These are phyloP conservation scores for Vigna angularis DNA, from an alignment of 306 rosid species.

Conservation along the genomic window DNA sequence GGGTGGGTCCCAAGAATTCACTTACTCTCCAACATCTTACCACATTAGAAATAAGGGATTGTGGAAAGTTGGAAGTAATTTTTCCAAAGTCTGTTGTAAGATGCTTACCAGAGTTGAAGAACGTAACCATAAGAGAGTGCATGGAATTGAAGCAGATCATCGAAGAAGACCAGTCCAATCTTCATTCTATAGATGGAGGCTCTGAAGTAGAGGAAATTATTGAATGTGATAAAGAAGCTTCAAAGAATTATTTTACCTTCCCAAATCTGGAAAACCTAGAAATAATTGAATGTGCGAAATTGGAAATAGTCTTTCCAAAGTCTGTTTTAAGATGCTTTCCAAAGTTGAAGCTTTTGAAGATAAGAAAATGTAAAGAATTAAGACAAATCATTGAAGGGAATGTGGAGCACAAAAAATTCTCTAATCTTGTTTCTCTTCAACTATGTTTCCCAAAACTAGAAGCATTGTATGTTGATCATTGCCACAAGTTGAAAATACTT, in stretches of 20 bases:
- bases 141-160: constrained; percentile 14
- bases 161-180: no score
- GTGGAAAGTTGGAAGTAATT: background rate
- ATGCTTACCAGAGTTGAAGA: background rate
- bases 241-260: background rate
- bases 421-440: no score
- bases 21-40: background rate
- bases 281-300: background rate
- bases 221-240: background rate
- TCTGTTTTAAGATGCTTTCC: background rate
- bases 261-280: background rate
- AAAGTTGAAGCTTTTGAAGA: no score
- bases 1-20: background rate
- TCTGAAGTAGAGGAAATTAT: background rate
- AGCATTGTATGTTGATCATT: no score
- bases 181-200: no score
- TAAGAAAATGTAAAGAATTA: no score
- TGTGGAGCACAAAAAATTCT: no score
- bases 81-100: background rate
- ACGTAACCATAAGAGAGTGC: background rate
- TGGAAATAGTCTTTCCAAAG: constrained; percentile 30
- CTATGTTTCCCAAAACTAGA: no score
- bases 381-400: no score
- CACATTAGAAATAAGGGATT: background rate
- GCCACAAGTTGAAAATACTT: no score